phyloP scores from a whole-genome alignment of 2,329 filamentous ascomycete species.

The Sclerotinia borealis region DNA sequence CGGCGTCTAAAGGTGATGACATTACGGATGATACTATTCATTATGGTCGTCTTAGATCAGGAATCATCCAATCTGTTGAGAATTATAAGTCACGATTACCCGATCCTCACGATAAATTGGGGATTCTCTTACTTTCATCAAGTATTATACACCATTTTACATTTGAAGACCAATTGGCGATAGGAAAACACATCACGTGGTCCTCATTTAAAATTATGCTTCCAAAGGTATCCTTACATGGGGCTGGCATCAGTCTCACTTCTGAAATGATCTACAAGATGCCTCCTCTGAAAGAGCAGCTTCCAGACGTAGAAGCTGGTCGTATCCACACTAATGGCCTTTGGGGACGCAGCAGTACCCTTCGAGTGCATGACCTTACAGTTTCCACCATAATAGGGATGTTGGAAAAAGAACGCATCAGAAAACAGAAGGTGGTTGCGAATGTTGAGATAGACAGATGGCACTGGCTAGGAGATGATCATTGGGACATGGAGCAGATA shows the following conservation, averaged over 20 bases:
- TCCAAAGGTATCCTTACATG: conserved; percentile 64
- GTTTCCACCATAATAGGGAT: conserved; percentile 67
- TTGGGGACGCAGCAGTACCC: conserved; percentile 22
- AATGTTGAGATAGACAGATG: conserved; percentile 54
- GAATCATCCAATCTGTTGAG: conserved; percentile 42
- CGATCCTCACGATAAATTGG: background rate
- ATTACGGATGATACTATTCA: conserved; percentile 67
- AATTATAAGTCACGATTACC: background rate
- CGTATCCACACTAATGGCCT: fast-evolving
- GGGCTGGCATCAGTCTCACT: conserved; percentile 49
- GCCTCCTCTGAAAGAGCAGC: background rate
- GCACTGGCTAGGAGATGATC: conserved; percentile 42
- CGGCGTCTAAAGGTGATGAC: conserved; percentile 52
- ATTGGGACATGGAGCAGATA: conserved; percentile 50
- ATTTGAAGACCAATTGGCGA: fast-evolving
- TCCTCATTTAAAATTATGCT: conserved; percentile 45
- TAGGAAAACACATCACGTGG: background rate
- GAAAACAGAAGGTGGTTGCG: conserved; percentile 60
- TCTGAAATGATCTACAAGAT: conserved; percentile 36
- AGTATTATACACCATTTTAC: too few species aligned
- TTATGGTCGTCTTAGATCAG: conserved; percentile 66
- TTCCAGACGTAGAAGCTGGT: too few species aligned
- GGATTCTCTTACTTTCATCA: too few species aligned
- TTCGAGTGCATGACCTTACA: conserved; percentile 47
- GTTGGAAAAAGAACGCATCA: conserved; percentile 61